Base-by-base conservation (phyloP, 2,329 filamentous ascomycete species). In the Orbilia ellipsospora region DNA sequence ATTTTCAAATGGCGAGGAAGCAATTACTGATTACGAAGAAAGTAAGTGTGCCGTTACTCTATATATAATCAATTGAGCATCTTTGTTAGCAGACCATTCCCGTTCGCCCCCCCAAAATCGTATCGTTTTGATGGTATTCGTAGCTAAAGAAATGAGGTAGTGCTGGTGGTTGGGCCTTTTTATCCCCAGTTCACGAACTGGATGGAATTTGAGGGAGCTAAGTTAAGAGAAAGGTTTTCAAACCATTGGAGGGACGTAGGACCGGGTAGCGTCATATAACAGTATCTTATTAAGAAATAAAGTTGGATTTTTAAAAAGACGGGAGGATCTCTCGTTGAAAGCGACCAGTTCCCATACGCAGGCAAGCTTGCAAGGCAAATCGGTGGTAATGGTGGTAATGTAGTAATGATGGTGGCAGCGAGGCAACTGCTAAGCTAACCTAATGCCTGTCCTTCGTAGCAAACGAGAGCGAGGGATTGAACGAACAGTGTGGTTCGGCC, bases 31-130 rank as follows among this genome's bases (percentile, higher is more conserved):
- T 63, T 65, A 59, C 51, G 40, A 63, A 62, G 56, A 57, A 63
- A 63, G 28, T 56, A 36, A 56, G 62, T 23, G n/a, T 66, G 18
- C 18, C 20, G 55, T 56, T 62, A 16, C 55, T 59, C 56, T 67
- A 62, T 28, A 60, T 66, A 54, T 40, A 74, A 63, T 56, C 69
- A 74, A 74, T 74, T 67, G 62, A 57, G 56, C 63, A 68, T 67
- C 60, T 65, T 59, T 63, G 69, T 74, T 66, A 74, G 63, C 51
- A 63, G 40, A 59, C 44, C 54, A 59, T 63, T 42, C 63, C 59
- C 54, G 52, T 63, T 42, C 63, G 57, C 56, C 45, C 50, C 42
- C 50, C 69, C 69, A 18, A 61, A 23, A 31, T 44, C 42, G 50
- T 67, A 42, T 16, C 44, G 16, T 23, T 23, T 36, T 18, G 62